Evolutionary conservation across 768 basidiomycete species (phyloP).

Genomic region (Suillus americanus): DNA sequence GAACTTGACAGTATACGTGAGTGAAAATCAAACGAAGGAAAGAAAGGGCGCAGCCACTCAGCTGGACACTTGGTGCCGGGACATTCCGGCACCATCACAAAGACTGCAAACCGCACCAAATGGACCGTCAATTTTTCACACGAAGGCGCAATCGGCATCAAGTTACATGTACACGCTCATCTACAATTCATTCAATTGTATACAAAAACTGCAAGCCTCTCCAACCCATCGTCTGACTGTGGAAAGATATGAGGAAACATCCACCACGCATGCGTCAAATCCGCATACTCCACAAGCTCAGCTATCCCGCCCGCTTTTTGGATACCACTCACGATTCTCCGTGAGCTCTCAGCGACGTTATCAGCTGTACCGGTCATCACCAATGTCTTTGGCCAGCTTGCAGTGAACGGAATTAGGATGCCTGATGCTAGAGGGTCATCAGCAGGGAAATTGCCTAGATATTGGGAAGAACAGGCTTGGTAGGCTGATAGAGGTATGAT

Average conservation of each 20-base stretch:
- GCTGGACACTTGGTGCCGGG: too few species aligned
- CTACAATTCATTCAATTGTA: neutral
- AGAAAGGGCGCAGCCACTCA: too few species aligned
- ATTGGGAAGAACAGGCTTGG: neutral
- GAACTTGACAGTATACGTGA: too few species aligned
- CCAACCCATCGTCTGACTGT: neutral
- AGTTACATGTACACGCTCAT: neutral
- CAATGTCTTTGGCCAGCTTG: constrained; percentile 23
- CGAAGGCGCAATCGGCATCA: neutral
- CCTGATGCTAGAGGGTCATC: constrained; percentile 21
- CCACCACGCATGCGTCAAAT: constrained; percentile 26
- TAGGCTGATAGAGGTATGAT: neutral
- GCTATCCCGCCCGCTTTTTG: constrained; percentile 2
- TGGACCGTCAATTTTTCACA: too few species aligned
- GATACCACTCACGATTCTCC: constrained; percentile 13
- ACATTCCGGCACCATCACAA: too few species aligned
- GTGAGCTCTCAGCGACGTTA: constrained; percentile 10
- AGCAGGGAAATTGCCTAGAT: neutral
- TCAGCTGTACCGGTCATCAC: constrained; percentile 22
- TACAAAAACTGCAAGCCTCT: neutral
- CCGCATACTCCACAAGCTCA: constrained; percentile 25
- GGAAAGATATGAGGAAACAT: constrained; percentile 13
- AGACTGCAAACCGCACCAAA: too few species aligned
- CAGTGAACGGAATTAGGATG: constrained; percentile 12
- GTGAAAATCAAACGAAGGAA: too few species aligned